Evolutionary conservation across 257 asterid species (phyloP), one percentile per base, ranked within the genome.

Genomic region (Penstemon newberryi): DNA sequence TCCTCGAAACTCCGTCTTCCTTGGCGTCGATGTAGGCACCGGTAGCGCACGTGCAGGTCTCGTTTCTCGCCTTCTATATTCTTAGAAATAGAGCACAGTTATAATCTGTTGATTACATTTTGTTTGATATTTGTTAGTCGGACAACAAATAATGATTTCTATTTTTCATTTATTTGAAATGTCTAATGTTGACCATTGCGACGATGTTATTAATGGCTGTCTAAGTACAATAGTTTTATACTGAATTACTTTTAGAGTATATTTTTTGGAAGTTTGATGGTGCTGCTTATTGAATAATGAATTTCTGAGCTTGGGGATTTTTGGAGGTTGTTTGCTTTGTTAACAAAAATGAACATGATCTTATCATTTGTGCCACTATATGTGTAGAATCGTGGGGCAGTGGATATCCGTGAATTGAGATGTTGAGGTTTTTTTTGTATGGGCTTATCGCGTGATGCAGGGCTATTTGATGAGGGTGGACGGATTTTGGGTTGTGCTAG

Each of bases 1-100:
- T 5, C 73, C 65, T 56, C 79, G 40, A 53, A 79, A 89, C 67
- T 71, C 92, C 13, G 13, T 88, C 54, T 90, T 76, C 82, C 97
- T 93, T 62, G 97, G 99, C 55, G 92, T 90, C 7, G 99, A 93
- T 73, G 99, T 93, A 42, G 99, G 99, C 73, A 90, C 99, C 19
- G 99, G 96, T 7, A 93, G 99, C 81, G 97, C 99, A 49, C 96
- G 99, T 13, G 99, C 99, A 70, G 98, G 98, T 93, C 68, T 60
- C 12, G 56, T 67, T 60, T 72, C 43, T 53, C 49, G 46, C 19
- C 61, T 66, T 36, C 25, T 72, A 40, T 54, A 42, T 7, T 15
- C 56, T 73, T 8, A 43, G 19, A 8, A 56, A 37, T 44, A 8
- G 70, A 25, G 3, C 58, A 43, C 63, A 53, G 44, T 5, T 60